These are phyloP conservation scores for Globisporangium solare DNA, from an alignment of 352 stramenopile species.

Conservation along the genomic window DNA sequence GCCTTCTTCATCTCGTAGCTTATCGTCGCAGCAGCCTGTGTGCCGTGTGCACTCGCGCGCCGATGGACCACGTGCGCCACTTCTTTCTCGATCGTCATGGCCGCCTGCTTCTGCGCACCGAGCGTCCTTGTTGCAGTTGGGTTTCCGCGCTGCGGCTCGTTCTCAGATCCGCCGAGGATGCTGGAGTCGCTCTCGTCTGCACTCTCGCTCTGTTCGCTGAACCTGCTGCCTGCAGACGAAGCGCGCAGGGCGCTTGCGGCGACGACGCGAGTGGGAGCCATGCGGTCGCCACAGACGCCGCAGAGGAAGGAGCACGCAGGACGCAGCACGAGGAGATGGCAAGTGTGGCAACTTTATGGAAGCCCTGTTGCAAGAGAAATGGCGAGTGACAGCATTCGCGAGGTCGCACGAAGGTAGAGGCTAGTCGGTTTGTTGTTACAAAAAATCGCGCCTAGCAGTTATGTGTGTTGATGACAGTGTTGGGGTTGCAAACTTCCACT, in stretches of 20 bases:
- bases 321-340: too few relatives aligned
- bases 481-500: too few relatives aligned
- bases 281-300: neutral
- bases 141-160: slow-evolving; percentile 7
- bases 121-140: slow-evolving; percentile 1
- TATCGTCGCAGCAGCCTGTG: neutral
- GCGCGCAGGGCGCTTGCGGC: neutral
- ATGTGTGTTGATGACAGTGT: too few relatives aligned
- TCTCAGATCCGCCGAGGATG: slow-evolving; percentile 4
- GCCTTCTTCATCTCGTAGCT: slow-evolving; percentile 45
- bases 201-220: slow-evolving; percentile 4
- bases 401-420: neutral
- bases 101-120: neutral
- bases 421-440: neutral
- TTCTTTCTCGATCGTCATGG: too few relatives aligned
- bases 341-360: neutral
- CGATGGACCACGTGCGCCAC: neutral
- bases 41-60: neutral
- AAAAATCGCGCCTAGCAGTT: neutral
- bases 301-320: neutral
- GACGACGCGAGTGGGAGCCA: neutral
- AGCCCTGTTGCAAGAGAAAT: neutral
- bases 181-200: slow-evolving; percentile 11
- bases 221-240: neutral
- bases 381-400: too few relatives aligned